Evolutionary conservation across 345 rosid genomes (phyloP), one percentile per base, ranked within the genome.

Genomic region (Heritiera fomes): DNA sequence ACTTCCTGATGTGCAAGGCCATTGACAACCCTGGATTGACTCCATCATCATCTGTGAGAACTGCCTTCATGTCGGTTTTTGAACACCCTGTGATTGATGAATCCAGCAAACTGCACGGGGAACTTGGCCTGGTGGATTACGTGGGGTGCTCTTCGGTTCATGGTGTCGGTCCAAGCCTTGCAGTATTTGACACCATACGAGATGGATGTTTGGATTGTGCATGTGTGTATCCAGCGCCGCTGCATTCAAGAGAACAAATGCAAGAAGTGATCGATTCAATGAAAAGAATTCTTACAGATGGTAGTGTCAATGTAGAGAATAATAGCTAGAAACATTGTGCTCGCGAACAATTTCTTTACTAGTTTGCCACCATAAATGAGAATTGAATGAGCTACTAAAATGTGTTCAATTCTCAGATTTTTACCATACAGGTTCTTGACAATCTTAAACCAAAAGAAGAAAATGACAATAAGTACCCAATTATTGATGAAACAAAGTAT

Each of bases 171-270:
- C 97, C 97, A 0, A 86, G 93, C 1, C 46, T 93, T 0, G 97
- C 90, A 0, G 77, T 94, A 20, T 91, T 91, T 1, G 95, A 94
- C 73, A 84, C 94, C 9, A 56, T 93, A 46, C 87, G 91, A 1
- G 87, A 91, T 8, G 97, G 97, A 5, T 55, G 60, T 78, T 50
- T 93, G 81, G 95, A 94, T 73, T 89, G 92, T 60, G 77, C 90
- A 0, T 90, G 89, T 66, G 97, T 89, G 77, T 93, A 88, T 81
- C 97, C 97, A 0, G 82, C 87, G 6, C 98, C 97, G 1, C 73
- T 93, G 86, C 97, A 94, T 82, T 90, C 95, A 3, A 89, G 97
- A 84, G 91, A 90, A 53, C 97, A 93, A 76, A 90, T 94, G 87
- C 78, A 79, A 30, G 81, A 73, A 63, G 30, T 94, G 80, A 70